A percentile compares a stretch with the other conserved stretches of the same genome.
These are phyloP conservation scores for Hypholoma sublateritium DNA, from an alignment of 768 basidiomycete species.

Conservation along the genomic window DNA sequence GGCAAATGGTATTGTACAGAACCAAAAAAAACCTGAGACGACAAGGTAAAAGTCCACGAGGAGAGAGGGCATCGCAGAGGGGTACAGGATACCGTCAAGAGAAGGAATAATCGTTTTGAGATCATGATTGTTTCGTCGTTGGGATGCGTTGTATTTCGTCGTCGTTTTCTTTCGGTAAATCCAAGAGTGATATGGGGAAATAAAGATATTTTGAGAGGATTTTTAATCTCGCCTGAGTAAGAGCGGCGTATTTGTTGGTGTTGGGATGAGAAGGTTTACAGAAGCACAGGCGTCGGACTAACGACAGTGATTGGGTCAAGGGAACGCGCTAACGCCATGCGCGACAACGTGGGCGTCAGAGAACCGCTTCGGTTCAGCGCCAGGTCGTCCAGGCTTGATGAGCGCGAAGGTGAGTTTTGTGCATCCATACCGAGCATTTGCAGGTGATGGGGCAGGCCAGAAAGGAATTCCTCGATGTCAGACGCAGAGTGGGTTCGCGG, in stretches of 20 bases:
- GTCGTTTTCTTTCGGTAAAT: neutral
- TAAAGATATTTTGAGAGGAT: neutral
- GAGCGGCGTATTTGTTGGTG: neutral
- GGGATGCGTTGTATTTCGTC: neutral
- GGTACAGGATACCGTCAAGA: neutral
- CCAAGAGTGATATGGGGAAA: neutral
- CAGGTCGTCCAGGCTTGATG: constrained; percentile 25
- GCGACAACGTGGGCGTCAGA: constrained; percentile 25
- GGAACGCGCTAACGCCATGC: constrained; percentile 14
- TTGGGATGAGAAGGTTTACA: neutral
- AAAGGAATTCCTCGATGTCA: constrained; percentile 51
- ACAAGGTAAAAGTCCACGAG: neutral
- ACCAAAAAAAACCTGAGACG: neutral
- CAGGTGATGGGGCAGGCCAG: constrained; percentile 31
- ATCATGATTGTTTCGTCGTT: neutral
- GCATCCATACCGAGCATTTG: constrained; percentile 11
- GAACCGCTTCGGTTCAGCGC: constrained; percentile 19
- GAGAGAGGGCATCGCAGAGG: neutral
- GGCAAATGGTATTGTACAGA: constrained; percentile 2
- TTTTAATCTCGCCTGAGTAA: too few species aligned
- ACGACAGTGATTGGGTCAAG: constrained; percentile 1
- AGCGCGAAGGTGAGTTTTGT: constrained; percentile 21
- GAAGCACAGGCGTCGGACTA: constrained; percentile 13
- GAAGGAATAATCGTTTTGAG: neutral
- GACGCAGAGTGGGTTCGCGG: constrained; percentile 47